Evolutionary conservation across 345 rosid species (phyloP).

Genomic region (Excoecaria cochinchinensis): DNA sequence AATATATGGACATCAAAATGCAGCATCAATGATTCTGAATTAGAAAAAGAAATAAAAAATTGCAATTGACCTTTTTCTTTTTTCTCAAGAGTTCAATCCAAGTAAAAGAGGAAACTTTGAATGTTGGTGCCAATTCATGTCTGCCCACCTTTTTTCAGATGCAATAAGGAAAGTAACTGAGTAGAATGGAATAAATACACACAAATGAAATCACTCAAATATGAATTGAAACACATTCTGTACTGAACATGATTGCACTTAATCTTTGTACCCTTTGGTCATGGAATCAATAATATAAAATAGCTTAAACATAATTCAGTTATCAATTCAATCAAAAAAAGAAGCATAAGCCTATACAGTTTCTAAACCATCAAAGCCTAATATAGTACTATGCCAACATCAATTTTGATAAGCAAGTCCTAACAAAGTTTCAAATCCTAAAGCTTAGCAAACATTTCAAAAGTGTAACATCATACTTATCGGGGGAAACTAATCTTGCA

Average conservation of each 20-base stretch:
- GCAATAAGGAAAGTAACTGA: neutral
- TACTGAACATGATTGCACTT: neutral
- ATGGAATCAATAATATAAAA: neutral
- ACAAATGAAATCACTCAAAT: neutral
- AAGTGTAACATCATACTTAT: constrained; percentile 26
- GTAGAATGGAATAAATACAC: neutral
- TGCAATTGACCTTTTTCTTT: neutral
- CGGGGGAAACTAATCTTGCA: constrained; percentile 6
- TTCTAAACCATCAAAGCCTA: neutral
- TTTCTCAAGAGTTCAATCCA: neutral
- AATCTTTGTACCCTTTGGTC: neutral
- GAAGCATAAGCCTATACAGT: neutral
- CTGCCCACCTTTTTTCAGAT: neutral
- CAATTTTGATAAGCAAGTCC: neutral
- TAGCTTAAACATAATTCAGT: neutral
- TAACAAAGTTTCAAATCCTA: constrained; percentile 10
- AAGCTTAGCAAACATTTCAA: constrained; percentile 27
- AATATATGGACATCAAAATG: neutral
- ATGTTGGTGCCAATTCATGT: neutral
- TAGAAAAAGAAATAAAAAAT: neutral
- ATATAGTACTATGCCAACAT: neutral
- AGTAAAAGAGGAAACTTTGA: neutral
- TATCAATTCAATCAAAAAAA: neutral
- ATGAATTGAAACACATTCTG: neutral
- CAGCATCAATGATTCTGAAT: neutral